phyloP scores from a whole-genome alignment of 768 basidiomycete genomes.

The Boletus huronensis region DNA sequence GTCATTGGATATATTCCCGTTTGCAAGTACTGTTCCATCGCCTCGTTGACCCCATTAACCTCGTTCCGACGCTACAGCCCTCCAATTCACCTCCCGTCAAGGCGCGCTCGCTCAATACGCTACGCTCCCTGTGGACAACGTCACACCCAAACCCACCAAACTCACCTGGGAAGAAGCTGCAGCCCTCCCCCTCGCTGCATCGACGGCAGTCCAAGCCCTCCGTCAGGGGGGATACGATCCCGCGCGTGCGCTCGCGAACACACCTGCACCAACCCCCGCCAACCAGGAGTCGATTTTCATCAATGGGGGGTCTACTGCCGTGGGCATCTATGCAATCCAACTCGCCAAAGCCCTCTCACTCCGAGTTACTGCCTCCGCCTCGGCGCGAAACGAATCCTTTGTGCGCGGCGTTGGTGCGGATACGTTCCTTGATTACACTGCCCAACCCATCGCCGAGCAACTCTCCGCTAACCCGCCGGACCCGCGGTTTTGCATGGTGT shows the following conservation, averaged over 20 bases:
- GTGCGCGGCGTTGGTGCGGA: conserved; percentile 64
- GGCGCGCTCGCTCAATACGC: conserved; percentile 61
- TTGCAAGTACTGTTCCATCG: conserved; percentile 21
- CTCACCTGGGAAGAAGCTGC: conserved; percentile 57
- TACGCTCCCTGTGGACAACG: conserved; percentile 45
- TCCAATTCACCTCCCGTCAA: conserved; percentile 38
- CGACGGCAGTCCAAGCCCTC: conserved; percentile 59
- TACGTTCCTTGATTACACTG: conserved; percentile 64
- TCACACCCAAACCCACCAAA: conserved; percentile 38
- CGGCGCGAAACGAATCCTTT: conserved; percentile 54
- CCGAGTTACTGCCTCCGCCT: conserved; percentile 56
- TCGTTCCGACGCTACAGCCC: conserved; percentile 8
- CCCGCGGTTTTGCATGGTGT: conserved; percentile 53
- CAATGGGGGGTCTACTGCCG: conserved; percentile 66
- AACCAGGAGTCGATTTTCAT: conserved; percentile 55
- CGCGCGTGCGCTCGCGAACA: not conserved
- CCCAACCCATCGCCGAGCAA: conserved; percentile 44
- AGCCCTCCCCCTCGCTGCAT: conserved; percentile 53
- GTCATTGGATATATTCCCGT: conserved; percentile 56
- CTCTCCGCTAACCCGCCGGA: conserved; percentile 44
- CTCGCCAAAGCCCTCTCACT: conserved; percentile 64
- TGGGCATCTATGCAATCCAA: conserved; percentile 71
- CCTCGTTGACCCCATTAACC: not conserved
- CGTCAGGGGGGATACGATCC: conserved; percentile 48
- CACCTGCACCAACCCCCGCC: conserved; percentile 2